Base-by-base conservation (phyloP, 768 basidiomycete species). In the Cyclocybe aegerita region DNA sequence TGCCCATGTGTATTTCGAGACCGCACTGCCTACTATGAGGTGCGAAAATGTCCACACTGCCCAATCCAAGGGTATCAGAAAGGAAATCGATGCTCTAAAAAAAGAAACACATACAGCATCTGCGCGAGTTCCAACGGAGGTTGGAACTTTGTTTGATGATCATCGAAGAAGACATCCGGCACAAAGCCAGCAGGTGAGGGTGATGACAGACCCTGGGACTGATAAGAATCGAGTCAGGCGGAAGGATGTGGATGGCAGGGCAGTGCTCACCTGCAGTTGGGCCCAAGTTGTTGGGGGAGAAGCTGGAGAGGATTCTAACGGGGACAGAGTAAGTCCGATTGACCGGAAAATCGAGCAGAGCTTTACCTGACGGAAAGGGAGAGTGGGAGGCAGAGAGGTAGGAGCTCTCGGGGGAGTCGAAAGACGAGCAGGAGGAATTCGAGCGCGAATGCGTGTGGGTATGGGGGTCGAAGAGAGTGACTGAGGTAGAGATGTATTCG, bases 11-110 rank as follows among this genome's bases (percentile, higher is more conserved):
- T 48, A 89, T 70, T 48, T 83, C 86, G 7, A 91, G 70, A 40
- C 87, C 85, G 57, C 81, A 85, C 65, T 90, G 90, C 57, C 83
- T 83, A 44, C 81, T 81, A 63, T 91, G 88, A 10, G 85, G 82
- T 14, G 86, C 65, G 58, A 91, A 88, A 39, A 90, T 85, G 57
- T 90, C 84, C 52, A 91, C 65, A 47, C 89, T 92, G 43, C 23
- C 60, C 29, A 58, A 53, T 52, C 8, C 16, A 43, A n/a, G 17
- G 43, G 33, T 53, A 49, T 52, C 62, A 45, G 51, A 49, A 43
- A 16, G 48, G 43, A 30, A 40, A 54, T 55, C 49, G 53, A 34
- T 23, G 44, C 33, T 41, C 29, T 35, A 44, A 42, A 42, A 38
- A 38, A 32, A 37, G 34, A 35, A 10, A 41, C 23, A 69, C 82